A percentile compares a stretch with the other conserved stretches of the same genome.
Conservation (phyloP, 805 yeast species). For the Wickerhamomyces ciferrii region DNA sequence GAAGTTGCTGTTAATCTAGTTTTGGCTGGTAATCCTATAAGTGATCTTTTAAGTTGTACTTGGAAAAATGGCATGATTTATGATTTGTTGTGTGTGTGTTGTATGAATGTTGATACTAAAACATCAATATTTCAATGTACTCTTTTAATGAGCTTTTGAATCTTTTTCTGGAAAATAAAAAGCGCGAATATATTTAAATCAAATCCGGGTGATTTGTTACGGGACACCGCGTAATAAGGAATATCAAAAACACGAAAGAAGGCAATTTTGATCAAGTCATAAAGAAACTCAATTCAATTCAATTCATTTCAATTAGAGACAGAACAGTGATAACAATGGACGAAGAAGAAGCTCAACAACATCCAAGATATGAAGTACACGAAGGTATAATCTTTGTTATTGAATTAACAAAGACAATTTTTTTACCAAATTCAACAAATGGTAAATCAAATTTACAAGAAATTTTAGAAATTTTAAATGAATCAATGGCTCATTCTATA, state of each 20-base stretch:
- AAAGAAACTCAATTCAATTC: not conserved
- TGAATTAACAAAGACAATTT: conserved; percentile 45
- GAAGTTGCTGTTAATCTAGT: conserved; percentile 60
- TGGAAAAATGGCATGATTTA: not conserved
- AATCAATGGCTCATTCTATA: conserved; percentile 61
- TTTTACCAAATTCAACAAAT: conserved; percentile 30
- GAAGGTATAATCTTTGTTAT: conserved; percentile 63
- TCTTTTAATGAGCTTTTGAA: no score
- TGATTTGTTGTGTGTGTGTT: not conserved
- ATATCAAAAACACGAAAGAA: not conserved
- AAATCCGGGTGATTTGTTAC: not conserved
- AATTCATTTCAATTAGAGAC: no score
- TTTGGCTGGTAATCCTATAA: conserved; percentile 76
- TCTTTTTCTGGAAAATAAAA: no score
- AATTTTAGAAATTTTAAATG: conserved; percentile 51
- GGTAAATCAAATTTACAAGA: conserved; percentile 47
- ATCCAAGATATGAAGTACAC: conserved; percentile 34
- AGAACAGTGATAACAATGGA: conserved; percentile 10
- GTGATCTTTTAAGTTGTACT: conserved; percentile 73
- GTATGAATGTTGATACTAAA: not conserved
- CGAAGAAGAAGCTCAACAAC: conserved; percentile 41
- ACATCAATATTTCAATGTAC: no score
- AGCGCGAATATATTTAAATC: no score
- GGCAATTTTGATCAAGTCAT: not conserved
- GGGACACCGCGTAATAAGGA: not conserved